Evolutionary conservation across 2,329 filamentous ascomycete species (phyloP).

Genomic region (Paecilomyces sp.): DNA sequence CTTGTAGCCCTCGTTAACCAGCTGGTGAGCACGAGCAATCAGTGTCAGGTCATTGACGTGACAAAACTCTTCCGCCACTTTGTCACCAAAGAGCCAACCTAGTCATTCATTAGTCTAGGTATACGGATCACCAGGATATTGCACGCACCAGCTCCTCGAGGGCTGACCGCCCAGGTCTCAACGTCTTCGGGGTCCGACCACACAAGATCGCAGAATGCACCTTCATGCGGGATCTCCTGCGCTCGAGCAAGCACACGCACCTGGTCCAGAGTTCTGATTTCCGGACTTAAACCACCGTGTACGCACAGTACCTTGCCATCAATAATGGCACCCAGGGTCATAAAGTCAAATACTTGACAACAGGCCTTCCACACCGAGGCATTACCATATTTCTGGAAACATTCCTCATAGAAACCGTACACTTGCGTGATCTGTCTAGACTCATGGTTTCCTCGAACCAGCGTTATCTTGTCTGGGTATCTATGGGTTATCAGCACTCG

Average conservation of each 20-base stretch:
- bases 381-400: constrained; percentile 69
- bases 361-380: constrained; percentile 74
- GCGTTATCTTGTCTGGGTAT: constrained; percentile 64
- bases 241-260: constrained; percentile 67
- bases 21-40: constrained; percentile 66
- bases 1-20: constrained; percentile 74
- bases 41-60: constrained; percentile 67
- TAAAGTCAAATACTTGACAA: constrained; percentile 71
- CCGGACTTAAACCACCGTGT: constrained; percentile 64
- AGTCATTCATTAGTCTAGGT: neutral
- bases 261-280: constrained; percentile 68
- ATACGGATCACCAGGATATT: neutral
- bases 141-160: constrained; percentile 54
- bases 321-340: constrained; percentile 65
- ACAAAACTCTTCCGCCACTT: constrained; percentile 69
- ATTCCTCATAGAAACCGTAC: constrained; percentile 74
- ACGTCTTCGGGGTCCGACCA: constrained; percentile 70
- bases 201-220: constrained; percentile 68
- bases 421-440: constrained; percentile 72
- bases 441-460: constrained; percentile 69
- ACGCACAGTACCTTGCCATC: constrained; percentile 69
- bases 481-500: constrained; percentile 29
- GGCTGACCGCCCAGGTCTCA: constrained; percentile 63
- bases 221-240: constrained; percentile 70
- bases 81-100: constrained; percentile 60